Evolutionary conservation across 805 yeast species (phyloP), one percentile per base, ranked within the genome.

Genomic region (Lipomyces lipofer): DNA sequence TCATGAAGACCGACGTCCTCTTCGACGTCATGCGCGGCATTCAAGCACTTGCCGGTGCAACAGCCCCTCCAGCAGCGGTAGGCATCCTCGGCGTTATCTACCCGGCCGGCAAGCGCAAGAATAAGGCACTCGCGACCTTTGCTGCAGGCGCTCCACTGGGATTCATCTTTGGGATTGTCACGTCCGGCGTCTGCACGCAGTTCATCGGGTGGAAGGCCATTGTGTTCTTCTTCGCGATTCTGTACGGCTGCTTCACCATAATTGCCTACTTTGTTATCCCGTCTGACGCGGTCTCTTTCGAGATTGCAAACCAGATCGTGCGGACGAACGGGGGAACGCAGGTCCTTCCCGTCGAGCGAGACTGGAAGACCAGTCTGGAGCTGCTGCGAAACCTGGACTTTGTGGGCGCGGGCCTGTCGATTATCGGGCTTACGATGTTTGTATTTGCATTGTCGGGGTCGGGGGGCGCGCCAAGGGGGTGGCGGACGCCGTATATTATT

Each of bases 71-170:
- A 6, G 74, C 80, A 4, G 73, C 77, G 25, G 77, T 77, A 3
- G 81, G 80, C 1, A 68, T 76, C 39, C 54, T 77, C 1, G 77
- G 79, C 30, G 40, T 43, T 12, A 44, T 46, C 17, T 77, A 77
- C 52, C 45, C 44, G 13, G 24, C 45, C 22, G 53, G 59, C 10
- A 24, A 32, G 43, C 51, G 60, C 21, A 49, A 40, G 24, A 56
- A 56, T 29, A 13, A 25, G 22, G 51, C 43, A 12, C 28, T 56
- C 2, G 67, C 78, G 4, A 66, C 69, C 3, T 77, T 75, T 51
- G 67, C 76, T 3, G 76, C 76, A 0, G 81, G 81, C 1, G 78
- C 79, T 1, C 81, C 81, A 1, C 63, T 74, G 4, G 81, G 81
- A 13, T 73, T 71, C 40, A 73, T 76, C 2, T 58, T 64, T 17